A percentile compares a stretch with the other conserved stretches of the same genome.
Evolutionary conservation across 2,329 filamentous ascomycete genomes (phyloP).

Genomic region (Talaromyces amestolkiae): DNA sequence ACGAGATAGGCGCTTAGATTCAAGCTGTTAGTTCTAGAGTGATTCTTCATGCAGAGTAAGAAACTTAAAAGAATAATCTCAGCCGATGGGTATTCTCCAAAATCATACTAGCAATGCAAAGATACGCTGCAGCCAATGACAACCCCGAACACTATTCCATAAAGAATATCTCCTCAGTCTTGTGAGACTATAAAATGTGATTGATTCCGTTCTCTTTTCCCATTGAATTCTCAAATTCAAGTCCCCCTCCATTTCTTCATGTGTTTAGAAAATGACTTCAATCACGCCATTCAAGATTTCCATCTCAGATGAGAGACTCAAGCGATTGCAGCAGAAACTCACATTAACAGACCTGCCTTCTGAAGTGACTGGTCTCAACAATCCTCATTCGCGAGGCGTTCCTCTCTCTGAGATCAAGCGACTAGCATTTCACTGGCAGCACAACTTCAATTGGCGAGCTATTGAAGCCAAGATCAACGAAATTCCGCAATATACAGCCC

Average conservation of each 20-base stretch:
- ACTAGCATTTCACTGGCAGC: not conserved
- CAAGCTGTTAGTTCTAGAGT: not conserved
- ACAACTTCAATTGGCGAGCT: not conserved
- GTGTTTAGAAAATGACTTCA: not conserved
- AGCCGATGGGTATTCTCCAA: not conserved
- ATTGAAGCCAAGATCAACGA: not conserved
- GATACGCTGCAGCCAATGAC: not conserved
- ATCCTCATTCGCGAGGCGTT: not conserved
- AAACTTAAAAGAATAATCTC: not conserved
- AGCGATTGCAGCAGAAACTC: constrained; percentile 14
- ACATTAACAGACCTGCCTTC: constrained; percentile 13
- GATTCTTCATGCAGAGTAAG: not conserved
- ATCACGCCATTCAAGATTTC: constrained; percentile 4
- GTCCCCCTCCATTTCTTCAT: not conserved
- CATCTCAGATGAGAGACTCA: constrained; percentile 3
- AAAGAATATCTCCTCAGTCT: not conserved
- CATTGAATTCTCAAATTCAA: not conserved
- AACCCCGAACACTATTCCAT: not conserved
- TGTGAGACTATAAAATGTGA: not conserved
- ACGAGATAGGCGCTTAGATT: not conserved
- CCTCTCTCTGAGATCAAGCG: not conserved
- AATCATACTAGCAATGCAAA: not conserved
- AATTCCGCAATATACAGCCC: not conserved
- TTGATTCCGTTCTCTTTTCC: not conserved
- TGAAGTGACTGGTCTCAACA: not conserved